A percentile compares a stretch with the other conserved stretches of the same genome.
These are phyloP conservation scores for Gautieria morchelliformis DNA, from an alignment of 768 basidiomycete species.

Conservation along the genomic window DNA sequence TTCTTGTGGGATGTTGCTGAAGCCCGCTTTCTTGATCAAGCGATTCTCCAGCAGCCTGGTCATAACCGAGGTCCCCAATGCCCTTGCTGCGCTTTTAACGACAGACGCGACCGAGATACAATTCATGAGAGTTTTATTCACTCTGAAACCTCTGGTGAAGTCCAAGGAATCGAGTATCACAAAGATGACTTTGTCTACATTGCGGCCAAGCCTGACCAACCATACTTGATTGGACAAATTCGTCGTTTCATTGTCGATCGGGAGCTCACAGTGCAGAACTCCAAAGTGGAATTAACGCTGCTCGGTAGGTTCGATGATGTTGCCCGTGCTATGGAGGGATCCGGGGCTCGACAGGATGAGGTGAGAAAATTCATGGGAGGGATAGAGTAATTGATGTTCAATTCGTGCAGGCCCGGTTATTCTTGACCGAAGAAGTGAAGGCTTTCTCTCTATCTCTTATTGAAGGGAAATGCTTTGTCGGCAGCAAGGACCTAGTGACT, in stretches of 20 bases:
- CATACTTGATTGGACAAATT: constrained; percentile 52
- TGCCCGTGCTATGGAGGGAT: constrained; percentile 15
- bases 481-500: constrained; percentile 3
- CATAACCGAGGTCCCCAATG: constrained; percentile 22
- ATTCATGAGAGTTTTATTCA: constrained; percentile 18
- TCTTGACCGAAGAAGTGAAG: constrained; percentile 23
- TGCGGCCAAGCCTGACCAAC: constrained; percentile 18
- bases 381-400: neutral
- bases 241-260: constrained; percentile 19
- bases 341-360: constrained; percentile 10
- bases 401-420: constrained; percentile 28
- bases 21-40: constrained; percentile 37
- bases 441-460: constrained; percentile 28
- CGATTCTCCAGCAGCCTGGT: constrained; percentile 23
- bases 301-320: constrained; percentile 39
- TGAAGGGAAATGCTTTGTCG: constrained; percentile 48
- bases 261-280: neutral
- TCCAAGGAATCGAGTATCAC: constrained; percentile 43
- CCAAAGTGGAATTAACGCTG: constrained; percentile 28
- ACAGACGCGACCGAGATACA: constrained; percentile 22
- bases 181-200: constrained; percentile 54
- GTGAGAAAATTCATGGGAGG: neutral
- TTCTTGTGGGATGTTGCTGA: constrained; percentile 41
- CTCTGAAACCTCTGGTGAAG: constrained; percentile 27
- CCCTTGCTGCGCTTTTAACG: constrained; percentile 44